Conservation (phyloP, 2,329 filamentous ascomycete species). For the Trichoderma aggressivum region DNA sequence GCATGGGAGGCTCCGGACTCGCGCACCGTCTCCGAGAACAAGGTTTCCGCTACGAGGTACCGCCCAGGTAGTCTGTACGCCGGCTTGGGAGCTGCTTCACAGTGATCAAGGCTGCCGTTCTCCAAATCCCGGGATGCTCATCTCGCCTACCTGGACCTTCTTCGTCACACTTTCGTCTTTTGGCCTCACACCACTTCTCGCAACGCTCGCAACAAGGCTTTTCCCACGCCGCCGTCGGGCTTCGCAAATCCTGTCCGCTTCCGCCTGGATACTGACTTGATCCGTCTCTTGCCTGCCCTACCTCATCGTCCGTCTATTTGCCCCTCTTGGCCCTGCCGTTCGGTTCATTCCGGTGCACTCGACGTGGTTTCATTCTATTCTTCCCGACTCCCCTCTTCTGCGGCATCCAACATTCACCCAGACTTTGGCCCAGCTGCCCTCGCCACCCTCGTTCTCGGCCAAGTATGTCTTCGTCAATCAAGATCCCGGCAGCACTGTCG, state of each 20-base stretch:
- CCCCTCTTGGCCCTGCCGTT: not conserved
- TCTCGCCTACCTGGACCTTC: slow-evolving; percentile 9
- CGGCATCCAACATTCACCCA: slow-evolving; percentile 1
- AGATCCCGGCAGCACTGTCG: slow-evolving; percentile 54
- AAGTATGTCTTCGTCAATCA: slow-evolving; percentile 65
- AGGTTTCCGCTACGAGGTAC: slow-evolving; percentile 4
- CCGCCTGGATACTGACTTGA: not conserved
- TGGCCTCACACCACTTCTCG: slow-evolving; percentile 3
- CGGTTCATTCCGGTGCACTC: not conserved
- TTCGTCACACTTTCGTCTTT: slow-evolving; percentile 18
- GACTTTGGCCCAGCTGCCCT: slow-evolving; percentile 12
- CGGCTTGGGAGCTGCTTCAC: not conserved
- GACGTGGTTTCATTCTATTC: not conserved
- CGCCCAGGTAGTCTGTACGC: not conserved
- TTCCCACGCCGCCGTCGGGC: not conserved
- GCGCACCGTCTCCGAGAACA: not conserved
- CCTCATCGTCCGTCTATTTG: not conserved
- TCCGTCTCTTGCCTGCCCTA: not conserved
- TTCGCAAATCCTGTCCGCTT: not conserved
- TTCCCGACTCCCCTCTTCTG: not conserved
- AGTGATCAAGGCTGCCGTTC: not conserved
- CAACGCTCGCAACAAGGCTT: slow-evolving; percentile 24
- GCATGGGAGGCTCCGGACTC: not conserved
- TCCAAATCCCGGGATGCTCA: slow-evolving; percentile 6
- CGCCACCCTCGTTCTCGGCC: slow-evolving; percentile 19